Evolutionary conservation across 2,329 filamentous ascomycete genomes (phyloP).

Genomic region (Claviceps monticola): DNA sequence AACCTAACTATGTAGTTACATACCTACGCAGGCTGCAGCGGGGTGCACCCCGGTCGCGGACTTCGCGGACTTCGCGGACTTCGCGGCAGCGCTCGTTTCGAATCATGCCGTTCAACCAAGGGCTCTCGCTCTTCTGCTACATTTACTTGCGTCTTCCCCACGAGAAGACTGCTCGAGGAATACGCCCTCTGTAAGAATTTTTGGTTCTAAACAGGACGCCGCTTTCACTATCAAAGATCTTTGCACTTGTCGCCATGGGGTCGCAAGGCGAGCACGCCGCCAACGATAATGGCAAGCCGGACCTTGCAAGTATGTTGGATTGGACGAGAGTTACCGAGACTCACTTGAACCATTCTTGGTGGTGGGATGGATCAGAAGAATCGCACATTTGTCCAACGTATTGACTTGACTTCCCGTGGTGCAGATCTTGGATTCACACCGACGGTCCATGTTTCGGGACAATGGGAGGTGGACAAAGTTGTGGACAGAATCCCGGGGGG

Average conservation of each 20-base stretch:
- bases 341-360: too few species aligned
- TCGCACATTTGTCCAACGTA: background rate
- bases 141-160: background rate
- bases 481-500: slow-evolving; percentile 46
- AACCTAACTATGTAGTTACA: too few species aligned
- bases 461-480: slow-evolving; percentile 47
- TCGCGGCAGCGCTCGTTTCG: too few species aligned
- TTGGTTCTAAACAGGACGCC: background rate
- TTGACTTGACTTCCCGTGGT: background rate
- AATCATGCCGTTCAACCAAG: too few species aligned
- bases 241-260: slow-evolving; percentile 12
- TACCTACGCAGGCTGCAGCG: too few species aligned
- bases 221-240: background rate
- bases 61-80: too few species aligned
- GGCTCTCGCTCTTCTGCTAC: too few species aligned
- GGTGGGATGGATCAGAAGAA: background rate
- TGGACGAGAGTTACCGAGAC: too few species aligned
- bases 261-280: slow-evolving; percentile 14
- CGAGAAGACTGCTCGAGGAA: background rate
- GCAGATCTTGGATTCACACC: slow-evolving; percentile 22
- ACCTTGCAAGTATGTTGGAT: slow-evolving; percentile 13
- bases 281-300: slow-evolving; percentile 8
- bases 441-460: slow-evolving; percentile 25
- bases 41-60: too few species aligned
- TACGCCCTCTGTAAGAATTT: too few species aligned